Evolutionary conservation across 2,329 filamentous ascomycete species (phyloP), one percentile per base, ranked within the genome.

Genomic region (Magnaporthiopsis poae): DNA sequence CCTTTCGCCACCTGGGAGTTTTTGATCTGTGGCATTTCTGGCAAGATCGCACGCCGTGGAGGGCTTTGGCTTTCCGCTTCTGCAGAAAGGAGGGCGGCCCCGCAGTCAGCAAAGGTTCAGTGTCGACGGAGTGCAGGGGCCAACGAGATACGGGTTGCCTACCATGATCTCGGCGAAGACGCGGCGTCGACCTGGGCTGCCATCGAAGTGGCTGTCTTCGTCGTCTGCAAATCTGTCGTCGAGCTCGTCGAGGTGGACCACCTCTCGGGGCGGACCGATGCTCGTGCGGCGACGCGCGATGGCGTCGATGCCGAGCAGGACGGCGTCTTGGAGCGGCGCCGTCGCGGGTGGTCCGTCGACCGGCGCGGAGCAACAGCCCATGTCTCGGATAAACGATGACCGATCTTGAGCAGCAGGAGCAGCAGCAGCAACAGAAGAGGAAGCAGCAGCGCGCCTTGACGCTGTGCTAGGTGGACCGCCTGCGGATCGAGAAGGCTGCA

Each of bases 1-100:
- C 62, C 7, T 31, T 27, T 36, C 62, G 62, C 62, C 62, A 64
- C 31, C 52, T 46, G 1, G 62, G 62, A 18, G 62, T 64, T 27
- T 64, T 29, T 25, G 39, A 52, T 29, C 36, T 64, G 12, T 64
- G 27, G 15, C 62, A 64, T 33, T 64, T 64, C 12, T n/a, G 27
- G 39, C 62, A 64, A 29, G 39, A 21, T 8, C 46, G 46, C 9
- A 21, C 46, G 46, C 46, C 46, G 46, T 56, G 46, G 9, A 9
- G 9, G 46, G 46, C n/a, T 25, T 56, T 56, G 18, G 21, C 21
- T 56, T 56, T 56, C n/a, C 18, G 18, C 46, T 56, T 56, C 46
- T 56, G 46, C n/a, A 11, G 8, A 5, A 5, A 0, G 21, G 46
- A 21, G 21, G n/a, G 11, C 7, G 46, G 46, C 8, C 8, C 21